Evolutionary conservation across 192 early-diverging fungal genomes (phyloP).

Genomic region (Podila horticola): DNA sequence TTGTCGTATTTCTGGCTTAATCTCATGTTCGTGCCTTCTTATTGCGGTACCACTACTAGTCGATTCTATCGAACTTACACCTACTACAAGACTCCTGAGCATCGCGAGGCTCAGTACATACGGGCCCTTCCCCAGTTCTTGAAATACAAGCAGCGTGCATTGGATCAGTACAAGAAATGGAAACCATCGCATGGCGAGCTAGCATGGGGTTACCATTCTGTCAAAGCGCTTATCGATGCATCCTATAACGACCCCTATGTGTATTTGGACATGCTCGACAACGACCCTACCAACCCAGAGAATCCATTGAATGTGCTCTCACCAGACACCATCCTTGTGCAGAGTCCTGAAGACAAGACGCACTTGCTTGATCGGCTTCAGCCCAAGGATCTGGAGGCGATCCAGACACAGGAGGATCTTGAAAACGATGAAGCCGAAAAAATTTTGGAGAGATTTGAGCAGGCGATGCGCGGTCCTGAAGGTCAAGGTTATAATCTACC

Average conservation of each 20-base stretch:
- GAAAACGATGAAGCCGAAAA: neutral
- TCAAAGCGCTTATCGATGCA: slow-evolving; percentile 34
- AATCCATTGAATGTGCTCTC: neutral
- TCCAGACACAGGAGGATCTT: neutral
- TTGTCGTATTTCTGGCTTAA: neutral
- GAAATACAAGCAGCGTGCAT: slow-evolving; percentile 18
- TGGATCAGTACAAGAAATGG: slow-evolving; percentile 45
- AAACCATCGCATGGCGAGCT: slow-evolving; percentile 23
- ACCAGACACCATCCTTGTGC: neutral
- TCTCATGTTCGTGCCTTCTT: neutral
- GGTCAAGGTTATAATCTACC: neutral
- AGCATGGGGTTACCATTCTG: slow-evolving; percentile 49
- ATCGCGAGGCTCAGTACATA: slow-evolving; percentile 33
- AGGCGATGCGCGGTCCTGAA: neutral
- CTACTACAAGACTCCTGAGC: slow-evolving; percentile 12
- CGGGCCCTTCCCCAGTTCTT: slow-evolving; percentile 20
- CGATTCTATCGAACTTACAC: slow-evolving; percentile 46
- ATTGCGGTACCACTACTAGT: neutral
- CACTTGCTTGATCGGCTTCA: neutral
- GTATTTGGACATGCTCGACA: slow-evolving; percentile 45
- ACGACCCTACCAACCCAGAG: slow-evolving; percentile 31
- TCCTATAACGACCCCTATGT: slow-evolving; percentile 23
- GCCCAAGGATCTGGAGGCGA: neutral
- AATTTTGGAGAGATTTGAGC: neutral
- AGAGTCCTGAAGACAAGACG: neutral